Evolutionary conservation across 2,329 filamentous ascomycete species (phyloP).

Genomic region (Aspergillus tamarii): DNA sequence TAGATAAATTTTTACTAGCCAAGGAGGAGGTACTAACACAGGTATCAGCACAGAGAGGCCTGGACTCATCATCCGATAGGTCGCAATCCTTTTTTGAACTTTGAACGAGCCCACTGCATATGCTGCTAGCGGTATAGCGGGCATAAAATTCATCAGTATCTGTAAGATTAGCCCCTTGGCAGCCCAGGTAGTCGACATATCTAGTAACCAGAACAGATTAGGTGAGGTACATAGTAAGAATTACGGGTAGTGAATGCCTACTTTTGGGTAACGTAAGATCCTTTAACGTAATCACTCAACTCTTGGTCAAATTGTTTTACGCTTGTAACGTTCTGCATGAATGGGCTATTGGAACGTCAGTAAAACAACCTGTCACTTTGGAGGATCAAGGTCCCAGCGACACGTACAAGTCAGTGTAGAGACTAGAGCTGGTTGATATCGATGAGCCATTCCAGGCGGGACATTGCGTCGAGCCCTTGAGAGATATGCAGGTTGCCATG

Average conservation of each 20-base stretch:
- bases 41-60: conserved; percentile 83
- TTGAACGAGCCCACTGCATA: conserved; percentile 94
- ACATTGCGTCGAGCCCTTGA: conserved; percentile 71
- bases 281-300: conserved; percentile 72
- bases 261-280: conserved; percentile 76
- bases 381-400: conserved; percentile 14
- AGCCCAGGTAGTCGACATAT: conserved; percentile 81
- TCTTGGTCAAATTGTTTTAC: conserved; percentile 74
- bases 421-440: conserved; percentile 64
- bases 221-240: neutral
- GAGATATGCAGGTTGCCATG: conserved; percentile 63
- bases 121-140: conserved; percentile 85
- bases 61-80: conserved; percentile 65
- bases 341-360: conserved; percentile 64
- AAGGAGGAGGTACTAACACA: conserved; percentile 63
- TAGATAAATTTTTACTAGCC: neutral
- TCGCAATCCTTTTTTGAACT: conserved; percentile 75
- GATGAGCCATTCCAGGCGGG: conserved; percentile 73
- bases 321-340: conserved; percentile 79
- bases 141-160: conserved; percentile 86
- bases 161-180: conserved; percentile 72
- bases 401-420: conserved; percentile 68
- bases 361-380: conserved; percentile 8
- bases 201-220: conserved; percentile 51
- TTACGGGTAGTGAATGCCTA: conserved; percentile 49